Conservation (phyloP, 2,329 filamentous ascomycete genomes). For the Phialophora expanda region DNA sequence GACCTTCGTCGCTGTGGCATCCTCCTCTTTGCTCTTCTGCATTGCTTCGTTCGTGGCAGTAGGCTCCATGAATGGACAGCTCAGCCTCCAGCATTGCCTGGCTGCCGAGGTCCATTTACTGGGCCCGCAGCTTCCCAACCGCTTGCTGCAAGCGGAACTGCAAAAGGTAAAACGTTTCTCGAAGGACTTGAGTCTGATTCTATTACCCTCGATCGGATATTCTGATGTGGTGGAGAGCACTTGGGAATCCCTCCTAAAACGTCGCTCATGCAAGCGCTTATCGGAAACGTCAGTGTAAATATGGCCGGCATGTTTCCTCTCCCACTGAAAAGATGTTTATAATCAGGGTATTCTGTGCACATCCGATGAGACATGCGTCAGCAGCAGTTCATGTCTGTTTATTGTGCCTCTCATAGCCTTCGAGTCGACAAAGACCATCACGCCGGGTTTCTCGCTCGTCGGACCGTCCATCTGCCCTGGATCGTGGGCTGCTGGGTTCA, state of each 20-base stretch:
- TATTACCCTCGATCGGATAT: not conserved
- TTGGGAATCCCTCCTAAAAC: not conserved
- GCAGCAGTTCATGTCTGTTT: not conserved
- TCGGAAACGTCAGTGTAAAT: not conserved
- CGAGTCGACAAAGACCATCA: not conserved
- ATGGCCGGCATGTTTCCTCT: not conserved
- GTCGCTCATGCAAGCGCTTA: not conserved
- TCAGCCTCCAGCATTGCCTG: not conserved
- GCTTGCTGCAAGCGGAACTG: not conserved
- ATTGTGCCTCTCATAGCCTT: not conserved
- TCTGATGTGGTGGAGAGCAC: not conserved
- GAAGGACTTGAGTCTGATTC: not conserved
- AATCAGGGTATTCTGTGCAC: not conserved
- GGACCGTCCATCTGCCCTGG: not conserved
- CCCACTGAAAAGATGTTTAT: not conserved
- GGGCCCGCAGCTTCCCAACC: not conserved
- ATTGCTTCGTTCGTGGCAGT: not conserved
- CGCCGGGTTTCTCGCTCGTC: not conserved
- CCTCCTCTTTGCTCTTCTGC: not conserved
- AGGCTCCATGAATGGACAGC: not conserved
- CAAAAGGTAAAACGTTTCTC: not conserved
- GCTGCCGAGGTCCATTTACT: not conserved
- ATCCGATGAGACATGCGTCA: not conserved
- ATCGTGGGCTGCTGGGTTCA: not conserved
- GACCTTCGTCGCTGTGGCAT: constrained; percentile 3